These are phyloP conservation scores for Vaccinium myrtillus DNA, from an alignment of 148 eudicot genomes.

Conservation along the genomic window DNA sequence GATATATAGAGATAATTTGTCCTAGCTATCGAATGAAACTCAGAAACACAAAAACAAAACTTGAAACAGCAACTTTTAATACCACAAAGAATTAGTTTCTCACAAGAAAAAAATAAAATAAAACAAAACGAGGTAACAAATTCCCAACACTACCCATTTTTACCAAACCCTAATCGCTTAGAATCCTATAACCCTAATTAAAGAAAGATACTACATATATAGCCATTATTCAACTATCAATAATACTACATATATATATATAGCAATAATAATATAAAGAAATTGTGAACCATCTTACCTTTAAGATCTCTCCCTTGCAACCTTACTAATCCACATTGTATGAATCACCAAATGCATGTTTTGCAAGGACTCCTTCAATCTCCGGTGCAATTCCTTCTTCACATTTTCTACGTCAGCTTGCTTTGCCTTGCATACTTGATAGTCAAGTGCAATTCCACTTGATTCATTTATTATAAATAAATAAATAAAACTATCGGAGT, in stretches of 20 bases:
- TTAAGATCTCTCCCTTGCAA: slow-evolving; percentile 7
- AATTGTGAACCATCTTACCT: background rate
- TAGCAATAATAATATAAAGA: background rate
- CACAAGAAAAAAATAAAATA: background rate
- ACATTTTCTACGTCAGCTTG: background rate
- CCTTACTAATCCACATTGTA: background rate
- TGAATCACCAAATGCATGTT: slow-evolving; percentile 10
- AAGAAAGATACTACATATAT: background rate
- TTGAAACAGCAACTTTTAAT: background rate
- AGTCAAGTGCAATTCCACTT: background rate
- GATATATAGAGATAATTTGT: background rate
- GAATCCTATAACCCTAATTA: background rate
- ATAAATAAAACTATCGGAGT: background rate
- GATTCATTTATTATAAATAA: background rate
- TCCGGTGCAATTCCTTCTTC: slow-evolving; percentile 6
- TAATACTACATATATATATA: too few relatives aligned
- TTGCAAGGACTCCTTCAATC: background rate
- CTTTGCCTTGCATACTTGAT: too few relatives aligned
- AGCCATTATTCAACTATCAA: background rate
- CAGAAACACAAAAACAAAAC: background rate
- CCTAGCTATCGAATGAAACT: background rate
- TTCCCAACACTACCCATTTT: background rate
- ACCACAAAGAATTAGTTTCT: too few relatives aligned
- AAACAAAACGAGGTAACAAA: background rate
- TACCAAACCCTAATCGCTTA: background rate